These are phyloP conservation scores for Smithsoniella earleae DNA, from an alignment of 163 green algal genomes.

Conservation along the genomic window DNA sequence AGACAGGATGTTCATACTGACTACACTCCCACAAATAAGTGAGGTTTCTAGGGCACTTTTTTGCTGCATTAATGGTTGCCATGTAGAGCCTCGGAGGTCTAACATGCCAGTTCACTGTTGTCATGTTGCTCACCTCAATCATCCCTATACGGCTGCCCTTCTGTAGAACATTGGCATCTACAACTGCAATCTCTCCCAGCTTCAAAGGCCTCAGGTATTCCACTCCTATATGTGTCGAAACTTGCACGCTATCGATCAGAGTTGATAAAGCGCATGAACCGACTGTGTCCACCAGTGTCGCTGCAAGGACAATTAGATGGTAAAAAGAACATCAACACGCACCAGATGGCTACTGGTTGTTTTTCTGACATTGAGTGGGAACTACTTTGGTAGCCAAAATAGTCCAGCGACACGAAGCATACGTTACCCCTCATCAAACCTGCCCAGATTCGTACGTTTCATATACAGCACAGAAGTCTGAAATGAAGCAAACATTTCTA, in stretches of 20 bases:
- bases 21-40: background rate
- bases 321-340: background rate
- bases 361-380: background rate
- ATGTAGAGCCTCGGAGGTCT: background rate
- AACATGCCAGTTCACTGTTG: background rate
- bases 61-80: background rate
- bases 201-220: background rate
- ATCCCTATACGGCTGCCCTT: background rate
- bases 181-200: slow-evolving; percentile 8
- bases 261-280: background rate
- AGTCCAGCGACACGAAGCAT: too few species aligned
- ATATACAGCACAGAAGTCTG: background rate
- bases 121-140: background rate
- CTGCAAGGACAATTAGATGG: slow-evolving; percentile 1
- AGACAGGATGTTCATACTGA: background rate
- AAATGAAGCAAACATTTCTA: too few species aligned
- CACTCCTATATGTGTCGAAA: slow-evolving; percentile 4
- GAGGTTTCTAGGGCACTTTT: background rate
- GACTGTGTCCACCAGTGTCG: slow-evolving; percentile 22
- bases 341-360: background rate
- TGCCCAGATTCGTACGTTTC: background rate
- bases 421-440: background rate
- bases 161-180: slow-evolving; percentile 17
- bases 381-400: too few species aligned
- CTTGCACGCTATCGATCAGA: background rate